Evolutionary conservation across 306 rosid genomes (phyloP).

Genomic region (Malus domestica): DNA sequence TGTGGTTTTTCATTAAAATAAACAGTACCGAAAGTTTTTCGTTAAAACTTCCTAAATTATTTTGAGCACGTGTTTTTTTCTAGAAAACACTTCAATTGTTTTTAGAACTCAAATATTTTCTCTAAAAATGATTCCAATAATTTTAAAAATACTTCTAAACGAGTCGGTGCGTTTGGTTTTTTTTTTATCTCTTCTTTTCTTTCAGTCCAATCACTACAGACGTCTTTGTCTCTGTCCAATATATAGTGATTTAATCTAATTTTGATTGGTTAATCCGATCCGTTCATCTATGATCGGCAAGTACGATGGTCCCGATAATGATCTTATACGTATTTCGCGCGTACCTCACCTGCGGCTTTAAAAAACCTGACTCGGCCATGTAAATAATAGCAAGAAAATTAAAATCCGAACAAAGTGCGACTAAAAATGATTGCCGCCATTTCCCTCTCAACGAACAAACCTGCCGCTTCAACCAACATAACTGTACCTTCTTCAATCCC

Average conservation of each 20-base stretch:
- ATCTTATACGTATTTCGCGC: no score
- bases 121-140: fast-evolving
- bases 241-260: background rate
- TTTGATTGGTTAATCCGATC: background rate
- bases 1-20: no score
- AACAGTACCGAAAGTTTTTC: no score
- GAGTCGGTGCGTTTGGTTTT: no score
- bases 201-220: background rate
- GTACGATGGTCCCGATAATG: background rate
- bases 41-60: no score
- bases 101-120: no score
- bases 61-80: no score
- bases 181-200: no score
- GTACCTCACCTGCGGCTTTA: background rate
- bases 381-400: no score
- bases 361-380: background rate
- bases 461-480: constrained; percentile 27
- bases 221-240: background rate
- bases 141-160: no score
- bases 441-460: constrained; percentile 24
- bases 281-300: background rate
- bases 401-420: background rate
- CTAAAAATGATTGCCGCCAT: constrained; percentile 39
- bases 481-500: constrained; percentile 12
- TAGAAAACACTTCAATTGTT: no score